Percentiles rank a stretch among this genome's conserved stretches.
These are phyloP conservation scores for Termitomyces sp. DNA, from an alignment of 768 basidiomycete genomes.

Conservation along the genomic window DNA sequence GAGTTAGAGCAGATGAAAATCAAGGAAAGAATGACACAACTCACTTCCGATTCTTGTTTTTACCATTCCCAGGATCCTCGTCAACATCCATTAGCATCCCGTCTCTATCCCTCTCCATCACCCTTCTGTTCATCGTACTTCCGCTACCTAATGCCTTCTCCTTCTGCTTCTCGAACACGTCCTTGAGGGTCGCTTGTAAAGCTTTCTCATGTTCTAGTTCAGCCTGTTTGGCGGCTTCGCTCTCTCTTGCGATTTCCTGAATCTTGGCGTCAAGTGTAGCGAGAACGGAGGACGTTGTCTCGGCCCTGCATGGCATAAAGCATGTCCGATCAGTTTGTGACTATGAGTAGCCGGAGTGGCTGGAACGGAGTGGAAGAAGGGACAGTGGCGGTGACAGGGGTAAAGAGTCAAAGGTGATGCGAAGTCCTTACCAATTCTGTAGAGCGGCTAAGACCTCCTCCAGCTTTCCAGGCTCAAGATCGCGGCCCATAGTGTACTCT, in stretches of 20 bases:
- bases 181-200: constrained; percentile 50
- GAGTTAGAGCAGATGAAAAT: not conserved
- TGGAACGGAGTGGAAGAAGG: not conserved
- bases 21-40: constrained; percentile 18
- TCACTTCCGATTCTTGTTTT: constrained; percentile 60
- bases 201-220: constrained; percentile 51
- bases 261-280: constrained; percentile 70
- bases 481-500: constrained; percentile 89
- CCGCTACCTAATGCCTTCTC: constrained; percentile 39
- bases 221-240: constrained; percentile 31
- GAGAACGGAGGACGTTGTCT: constrained; percentile 67
- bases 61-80: constrained; percentile 41
- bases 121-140: constrained; percentile 8
- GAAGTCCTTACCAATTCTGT: constrained; percentile 52
- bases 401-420: not conserved
- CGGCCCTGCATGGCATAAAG: constrained; percentile 44
- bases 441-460: constrained; percentile 57
- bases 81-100: constrained; percentile 61
- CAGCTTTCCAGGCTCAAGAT: constrained; percentile 74
- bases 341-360: not conserved
- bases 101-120: constrained; percentile 21
- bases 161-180: constrained; percentile 60
- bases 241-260: constrained; percentile 41
- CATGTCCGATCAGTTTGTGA: not conserved
- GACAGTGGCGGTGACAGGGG: not conserved